These are phyloP conservation scores for Colletotrichum neosansevieriae DNA, from an alignment of 2,329 filamentous ascomycete species.

Conservation along the genomic window DNA sequence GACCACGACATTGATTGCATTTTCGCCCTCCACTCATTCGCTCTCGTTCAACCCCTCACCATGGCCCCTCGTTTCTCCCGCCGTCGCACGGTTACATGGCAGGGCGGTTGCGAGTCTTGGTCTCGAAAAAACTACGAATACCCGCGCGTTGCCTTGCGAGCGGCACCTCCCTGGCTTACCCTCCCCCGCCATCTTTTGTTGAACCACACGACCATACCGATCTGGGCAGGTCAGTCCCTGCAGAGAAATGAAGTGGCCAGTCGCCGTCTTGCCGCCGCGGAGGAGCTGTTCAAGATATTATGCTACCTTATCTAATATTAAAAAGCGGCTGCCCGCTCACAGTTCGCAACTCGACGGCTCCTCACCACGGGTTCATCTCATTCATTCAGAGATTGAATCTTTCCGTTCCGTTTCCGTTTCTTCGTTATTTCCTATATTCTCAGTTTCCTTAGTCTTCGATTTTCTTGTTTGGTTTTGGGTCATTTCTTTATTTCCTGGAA, in stretches of 20 bases:
- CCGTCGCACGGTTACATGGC: constrained; percentile 30
- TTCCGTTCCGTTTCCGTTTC: constrained; percentile 40
- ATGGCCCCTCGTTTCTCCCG: background rate
- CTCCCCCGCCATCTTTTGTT: constrained; percentile 21
- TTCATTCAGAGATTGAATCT: constrained; percentile 23
- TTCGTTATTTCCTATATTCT: constrained; percentile 27
- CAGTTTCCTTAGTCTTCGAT: constrained; percentile 27
- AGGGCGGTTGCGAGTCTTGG: constrained; percentile 37
- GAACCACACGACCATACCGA: constrained; percentile 8
- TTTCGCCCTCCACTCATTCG: constrained; percentile 28
- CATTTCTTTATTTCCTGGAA: constrained; percentile 14
- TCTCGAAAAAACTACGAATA: constrained; percentile 23
- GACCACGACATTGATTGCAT: constrained; percentile 35
- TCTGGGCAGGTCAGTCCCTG: constrained; percentile 11
- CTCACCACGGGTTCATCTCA: constrained; percentile 16
- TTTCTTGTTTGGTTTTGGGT: constrained; percentile 24
- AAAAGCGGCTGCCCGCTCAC: constrained; percentile 28
- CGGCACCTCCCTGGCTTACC: background rate
- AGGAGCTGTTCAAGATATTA: constrained; percentile 2
- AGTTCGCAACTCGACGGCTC: background rate
- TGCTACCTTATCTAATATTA: constrained; percentile 29
- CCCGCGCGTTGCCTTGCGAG: constrained; percentile 28
- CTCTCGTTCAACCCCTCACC: constrained; percentile 10
- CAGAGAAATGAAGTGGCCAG: constrained; percentile 7
- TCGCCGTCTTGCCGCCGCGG: constrained; percentile 18